A percentile compares a stretch with the other conserved stretches of the same genome.
These are phyloP conservation scores for Eutrema heterophyllum DNA, from an alignment of 345 rosid genomes.

Conservation along the genomic window DNA sequence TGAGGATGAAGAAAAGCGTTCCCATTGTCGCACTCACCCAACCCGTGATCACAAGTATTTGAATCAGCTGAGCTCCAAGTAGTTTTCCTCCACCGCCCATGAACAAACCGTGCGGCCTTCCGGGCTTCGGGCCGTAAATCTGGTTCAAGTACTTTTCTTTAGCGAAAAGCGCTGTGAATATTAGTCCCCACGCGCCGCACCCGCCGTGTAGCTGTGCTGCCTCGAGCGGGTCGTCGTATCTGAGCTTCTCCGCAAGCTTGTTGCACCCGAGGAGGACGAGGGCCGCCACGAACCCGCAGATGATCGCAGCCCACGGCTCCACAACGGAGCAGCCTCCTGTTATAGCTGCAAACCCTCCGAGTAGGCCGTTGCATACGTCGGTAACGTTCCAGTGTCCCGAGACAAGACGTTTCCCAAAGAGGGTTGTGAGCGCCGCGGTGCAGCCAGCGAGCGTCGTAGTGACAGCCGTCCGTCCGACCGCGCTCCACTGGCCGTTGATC, in stretches of 20 bases:
- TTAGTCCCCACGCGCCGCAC: constrained; percentile 73
- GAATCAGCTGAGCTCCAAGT: constrained; percentile 58
- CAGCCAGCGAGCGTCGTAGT: constrained; percentile 77
- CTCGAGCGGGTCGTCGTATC: constrained; percentile 64
- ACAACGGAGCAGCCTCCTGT: constrained; percentile 79
- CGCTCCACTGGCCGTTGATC: constrained; percentile 80
- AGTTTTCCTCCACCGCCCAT: constrained; percentile 81
- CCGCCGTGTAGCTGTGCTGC: constrained; percentile 84
- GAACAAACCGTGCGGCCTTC: constrained; percentile 50
- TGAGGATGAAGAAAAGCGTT: constrained; percentile 48
- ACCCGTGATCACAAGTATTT: constrained; percentile 49
- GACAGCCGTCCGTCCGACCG: constrained; percentile 70
- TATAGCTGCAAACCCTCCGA: constrained; percentile 84
- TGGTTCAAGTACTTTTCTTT: constrained; percentile 41
- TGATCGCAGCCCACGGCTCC: constrained; percentile 80
- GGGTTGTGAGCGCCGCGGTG: constrained; percentile 73
- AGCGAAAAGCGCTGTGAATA: constrained; percentile 72
- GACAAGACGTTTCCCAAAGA: constrained; percentile 60
- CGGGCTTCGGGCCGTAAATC: constrained; percentile 37
- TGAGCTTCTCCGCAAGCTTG: constrained; percentile 45
- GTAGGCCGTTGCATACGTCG: constrained; percentile 72
- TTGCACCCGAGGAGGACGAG: constrained; percentile 60
- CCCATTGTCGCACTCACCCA: constrained; percentile 84
- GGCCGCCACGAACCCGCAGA: constrained; percentile 66
- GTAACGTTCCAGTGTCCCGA: constrained; percentile 75